Conservation (phyloP, 2,329 filamentous ascomycete species). For the Pseudogymnoascus sp. region DNA sequence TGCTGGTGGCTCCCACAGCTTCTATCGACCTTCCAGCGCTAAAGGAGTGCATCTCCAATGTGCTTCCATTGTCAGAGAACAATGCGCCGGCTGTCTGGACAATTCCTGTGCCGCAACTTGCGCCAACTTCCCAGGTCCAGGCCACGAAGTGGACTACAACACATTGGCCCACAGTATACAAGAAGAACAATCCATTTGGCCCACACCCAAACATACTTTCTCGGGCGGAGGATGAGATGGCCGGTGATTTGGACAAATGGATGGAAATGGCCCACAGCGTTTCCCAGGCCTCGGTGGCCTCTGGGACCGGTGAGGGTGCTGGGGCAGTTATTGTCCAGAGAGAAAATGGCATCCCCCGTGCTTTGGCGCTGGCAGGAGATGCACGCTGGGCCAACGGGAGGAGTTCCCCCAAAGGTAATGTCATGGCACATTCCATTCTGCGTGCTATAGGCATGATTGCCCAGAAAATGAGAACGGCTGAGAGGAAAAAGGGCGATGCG, state of each 20-base stretch:
- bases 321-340: slow-evolving; percentile 68
- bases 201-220: slow-evolving; percentile 70
- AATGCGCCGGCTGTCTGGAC: slow-evolving; percentile 48
- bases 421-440: slow-evolving; percentile 70
- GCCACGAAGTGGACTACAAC: slow-evolving; percentile 65
- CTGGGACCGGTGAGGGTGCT: slow-evolving; percentile 58
- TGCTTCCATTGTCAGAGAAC: slow-evolving; percentile 20
- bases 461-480: slow-evolving; percentile 38
- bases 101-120: slow-evolving; percentile 62
- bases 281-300: slow-evolving; percentile 49
- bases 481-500: slow-evolving; percentile 16
- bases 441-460: slow-evolving; percentile 79
- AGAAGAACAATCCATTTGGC: slow-evolving; percentile 79
- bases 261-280: slow-evolving; percentile 59
- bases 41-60: slow-evolving; percentile 38
- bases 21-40: slow-evolving; percentile 42
- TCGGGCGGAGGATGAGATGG: slow-evolving; percentile 61
- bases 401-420: slow-evolving; percentile 51
- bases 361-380: slow-evolving; percentile 70
- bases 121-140: slow-evolving; percentile 68
- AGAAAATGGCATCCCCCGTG: slow-evolving; percentile 18
- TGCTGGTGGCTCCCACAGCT: slow-evolving; percentile 43
- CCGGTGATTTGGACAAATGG: slow-evolving; percentile 54
- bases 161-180: slow-evolving; percentile 81
- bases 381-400: slow-evolving; percentile 58